Percentiles rank a stretch among this genome's conserved stretches.
These are phyloP conservation scores for Collybiopsis confluens DNA, from an alignment of 768 basidiomycete genomes.

Conservation along the genomic window DNA sequence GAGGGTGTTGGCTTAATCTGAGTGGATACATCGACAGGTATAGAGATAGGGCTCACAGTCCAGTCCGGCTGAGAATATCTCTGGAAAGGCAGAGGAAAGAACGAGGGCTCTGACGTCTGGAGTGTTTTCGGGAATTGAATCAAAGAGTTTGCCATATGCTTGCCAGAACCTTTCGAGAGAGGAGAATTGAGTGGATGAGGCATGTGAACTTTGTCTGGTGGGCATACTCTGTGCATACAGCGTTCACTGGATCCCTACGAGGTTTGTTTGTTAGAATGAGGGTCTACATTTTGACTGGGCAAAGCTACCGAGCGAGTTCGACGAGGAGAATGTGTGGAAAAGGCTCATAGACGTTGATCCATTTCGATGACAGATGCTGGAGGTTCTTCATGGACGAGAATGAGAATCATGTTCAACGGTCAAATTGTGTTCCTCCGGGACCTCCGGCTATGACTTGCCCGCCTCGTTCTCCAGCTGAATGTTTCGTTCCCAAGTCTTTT, in stretches of 20 bases:
- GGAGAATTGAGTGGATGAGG: background rate
- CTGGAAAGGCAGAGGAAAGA: conserved; percentile 64
- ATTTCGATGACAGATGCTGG: conserved; percentile 32
- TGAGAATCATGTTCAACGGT: too few relatives aligned
- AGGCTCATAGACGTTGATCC: conserved; percentile 46
- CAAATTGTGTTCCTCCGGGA: too few relatives aligned
- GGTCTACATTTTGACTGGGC: background rate
- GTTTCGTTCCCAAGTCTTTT: too few relatives aligned
- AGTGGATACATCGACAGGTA: background rate
- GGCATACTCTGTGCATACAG: conserved; percentile 48
- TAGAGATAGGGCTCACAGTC: conserved; percentile 49
- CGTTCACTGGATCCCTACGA: conserved; percentile 60
- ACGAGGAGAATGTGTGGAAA: conserved; percentile 40
- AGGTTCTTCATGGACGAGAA: background rate
- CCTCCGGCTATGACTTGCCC: too few relatives aligned
- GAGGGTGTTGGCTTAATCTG: background rate
- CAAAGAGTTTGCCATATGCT: conserved; percentile 62
- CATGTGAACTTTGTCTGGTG: background rate
- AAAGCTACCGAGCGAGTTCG: conserved; percentile 39
- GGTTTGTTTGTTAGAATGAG: background rate
- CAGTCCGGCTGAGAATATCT: conserved; percentile 79
- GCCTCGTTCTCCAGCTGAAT: too few relatives aligned
- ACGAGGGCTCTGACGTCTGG: conserved; percentile 67
- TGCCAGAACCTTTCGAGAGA: conserved; percentile 59
- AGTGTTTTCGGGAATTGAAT: conserved; percentile 42